Base-by-base conservation (phyloP, 2,329 filamentous ascomycete species). In the Ambrosiella beaveri region DNA sequence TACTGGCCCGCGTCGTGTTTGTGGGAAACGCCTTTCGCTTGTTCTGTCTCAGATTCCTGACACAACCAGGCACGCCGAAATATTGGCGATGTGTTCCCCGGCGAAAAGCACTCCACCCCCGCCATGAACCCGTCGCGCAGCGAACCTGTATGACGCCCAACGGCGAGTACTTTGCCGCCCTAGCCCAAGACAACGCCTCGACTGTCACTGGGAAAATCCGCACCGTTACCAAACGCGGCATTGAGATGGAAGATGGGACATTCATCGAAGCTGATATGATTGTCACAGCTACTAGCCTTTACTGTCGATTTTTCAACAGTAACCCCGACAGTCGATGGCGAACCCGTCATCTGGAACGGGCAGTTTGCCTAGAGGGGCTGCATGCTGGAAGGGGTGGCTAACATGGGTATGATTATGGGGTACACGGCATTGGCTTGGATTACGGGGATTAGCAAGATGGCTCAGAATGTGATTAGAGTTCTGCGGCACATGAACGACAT, bases 121-220 rank as follows among this genome's bases (percentile, higher is more conserved):
- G 66, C 1, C 86, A 87, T 64, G 74, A 78, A 44, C 82, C 82
- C 0, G 84, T 86, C 75, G 77, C 88, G 57, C 87, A 94, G 67
- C 79, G 88, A 0, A 71, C 93, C 7, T 93, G 88, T 64, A 71
- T 88, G 61, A 82, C 69, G 15, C 76, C 75, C 0, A 72, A 77
- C 54, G 76, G 73, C 8, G 78, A 82, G 63, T 82, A 81, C 64
- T 81, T 75, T 68, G 66, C 73, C 51, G 71, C 74, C 0, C 63
- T 81, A 1, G 70, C 71, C 54, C 66, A 65, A 1, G 68, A 70
- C 1, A 76, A 76, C 58, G 68, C 70, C 1, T 66, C 72, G 38
- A 65, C 81, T 1, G 71, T 76, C 1, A 81, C 78, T 0, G 77
- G 75, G 57, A 70, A 66, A 0, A 79, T 84, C 63, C 69, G 75